Base-by-base conservation (phyloP, 768 basidiomycete species). In the Xerocomellus dryophilus region DNA sequence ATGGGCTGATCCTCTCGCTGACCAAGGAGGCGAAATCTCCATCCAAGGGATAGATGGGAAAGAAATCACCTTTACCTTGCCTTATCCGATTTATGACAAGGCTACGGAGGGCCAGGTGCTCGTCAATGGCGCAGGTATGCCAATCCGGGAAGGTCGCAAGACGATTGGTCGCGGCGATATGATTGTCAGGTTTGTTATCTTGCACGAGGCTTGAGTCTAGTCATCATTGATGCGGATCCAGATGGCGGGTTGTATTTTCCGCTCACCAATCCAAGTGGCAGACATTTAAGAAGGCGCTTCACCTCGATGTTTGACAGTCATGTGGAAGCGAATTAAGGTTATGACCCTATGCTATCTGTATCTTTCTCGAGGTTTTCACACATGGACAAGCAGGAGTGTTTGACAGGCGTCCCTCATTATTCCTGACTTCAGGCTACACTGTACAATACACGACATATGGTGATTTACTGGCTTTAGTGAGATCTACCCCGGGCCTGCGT, bases 121-220 rank as follows among this genome's bases (percentile, higher is more conserved):
- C 38, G 71, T 85, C 50, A 74, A 73, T 61, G 84, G 81, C 39
- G 82, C 80, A 49, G 86, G 86, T n/a, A 88, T 88, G 86, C 84
- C 84, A 38, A 73, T 83, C 42, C 71, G 80, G 51, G 74, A 79
- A n/a, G 71, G 77, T 29, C 78, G 81, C 10, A 71, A 74, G 61
- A 71, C 80, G 10, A 66, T 80, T 48, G 83, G 82, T 34, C 76
- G 80, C 61, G 85, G 86, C 17, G 83, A 85, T 62, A 71, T 88
- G 62, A 71, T 86, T 54, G 73, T 88, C 51, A 80, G 78, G 85
- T 87, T 49, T 47, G 58, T 64, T 34, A 27, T 51, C 39, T 47
- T 40, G 21, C 47, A 47, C 40, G 55, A 58, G 50, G 42, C 27
- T 50, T 2, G 20, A 32, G 21, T 23, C 44, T 21, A 20, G 34